These are phyloP conservation scores for grape (Vitis vinifera) DNA, from an alignment of 164 flowering plant genomes.

Conservation along the genomic window DNA sequence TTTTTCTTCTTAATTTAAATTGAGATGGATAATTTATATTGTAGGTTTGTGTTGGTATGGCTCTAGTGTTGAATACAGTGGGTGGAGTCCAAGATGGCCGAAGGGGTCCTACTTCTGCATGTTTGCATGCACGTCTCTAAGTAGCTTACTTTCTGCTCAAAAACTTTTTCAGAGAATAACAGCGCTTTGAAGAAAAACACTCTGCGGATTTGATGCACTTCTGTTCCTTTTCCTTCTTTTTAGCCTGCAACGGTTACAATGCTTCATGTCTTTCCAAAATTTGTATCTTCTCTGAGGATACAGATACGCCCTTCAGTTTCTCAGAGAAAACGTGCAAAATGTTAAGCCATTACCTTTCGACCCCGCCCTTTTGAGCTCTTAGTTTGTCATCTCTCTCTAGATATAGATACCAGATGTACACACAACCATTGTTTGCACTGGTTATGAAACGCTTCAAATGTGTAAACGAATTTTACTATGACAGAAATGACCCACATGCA, in stretches of 20 bases:
- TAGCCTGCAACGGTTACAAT: not conserved
- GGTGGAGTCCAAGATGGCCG: not conserved
- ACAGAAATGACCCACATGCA: conserved; percentile 38
- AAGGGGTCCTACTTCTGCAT: not conserved
- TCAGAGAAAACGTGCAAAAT: not conserved
- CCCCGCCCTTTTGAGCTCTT: not conserved
- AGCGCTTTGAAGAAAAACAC: conserved; percentile 18
- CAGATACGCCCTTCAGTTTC: not conserved
- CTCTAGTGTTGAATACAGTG: too few species aligned
- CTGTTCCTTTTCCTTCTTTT: not conserved
- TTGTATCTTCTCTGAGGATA: too few species aligned
- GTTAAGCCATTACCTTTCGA: not conserved
- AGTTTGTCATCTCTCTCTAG: not conserved
- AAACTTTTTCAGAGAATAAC: not conserved
- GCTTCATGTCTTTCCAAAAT: not conserved
- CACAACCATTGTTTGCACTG: not conserved
- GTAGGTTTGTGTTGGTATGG: too few species aligned
- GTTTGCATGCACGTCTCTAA: not conserved
- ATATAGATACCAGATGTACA: too few species aligned
- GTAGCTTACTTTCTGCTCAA: not conserved
- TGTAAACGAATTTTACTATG: not conserved
- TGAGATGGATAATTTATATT: too few species aligned
- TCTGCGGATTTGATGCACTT: conserved; percentile 13
- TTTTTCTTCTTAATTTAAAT: too few species aligned
- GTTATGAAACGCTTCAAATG: conserved; percentile 4